Evolutionary conservation across 108 stramenopile species (phyloP).

Genomic region (Craspedostauros australis): DNA sequence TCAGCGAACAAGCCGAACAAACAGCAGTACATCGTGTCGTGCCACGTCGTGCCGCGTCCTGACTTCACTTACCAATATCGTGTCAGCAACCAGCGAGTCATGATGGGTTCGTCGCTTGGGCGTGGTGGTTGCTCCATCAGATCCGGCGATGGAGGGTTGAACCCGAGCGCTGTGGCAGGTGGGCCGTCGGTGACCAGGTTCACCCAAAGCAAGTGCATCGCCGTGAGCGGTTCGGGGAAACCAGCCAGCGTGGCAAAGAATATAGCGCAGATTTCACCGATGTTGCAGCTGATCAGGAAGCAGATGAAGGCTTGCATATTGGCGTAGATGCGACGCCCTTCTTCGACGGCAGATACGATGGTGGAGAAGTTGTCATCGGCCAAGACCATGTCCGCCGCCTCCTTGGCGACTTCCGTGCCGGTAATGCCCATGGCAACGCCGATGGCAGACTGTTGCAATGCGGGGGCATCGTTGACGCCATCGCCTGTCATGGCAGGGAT

Average conservation of each 20-base stretch:
- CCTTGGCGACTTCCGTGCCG: slow-evolving; percentile 84
- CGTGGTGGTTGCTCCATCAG: slow-evolving; percentile 88
- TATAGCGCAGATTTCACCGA: slow-evolving; percentile 95
- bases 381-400: slow-evolving; percentile 93
- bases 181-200: slow-evolving; percentile 98
- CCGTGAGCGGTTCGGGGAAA: slow-evolving; percentile 94
- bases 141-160: slow-evolving; percentile 93
- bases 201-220: slow-evolving; percentile 98
- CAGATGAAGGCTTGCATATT: slow-evolving; percentile 99
- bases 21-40: too few species aligned
- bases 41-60: too few species aligned
- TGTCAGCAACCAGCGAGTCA: slow-evolving; percentile 93
- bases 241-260: slow-evolving; percentile 88
- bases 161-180: slow-evolving; percentile 96
- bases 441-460: slow-evolving; percentile 96
- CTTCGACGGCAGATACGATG: slow-evolving; percentile 94
- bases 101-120: slow-evolving; percentile 87
- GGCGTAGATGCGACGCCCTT: slow-evolving; percentile 95
- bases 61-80: too few species aligned
- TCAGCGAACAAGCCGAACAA: too few species aligned
- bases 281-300: slow-evolving; percentile 97
- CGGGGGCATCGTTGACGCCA: slow-evolving; percentile 98
- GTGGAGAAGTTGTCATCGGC: slow-evolving; percentile 98
- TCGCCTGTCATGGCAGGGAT: slow-evolving; percentile 97
- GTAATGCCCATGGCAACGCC: slow-evolving; percentile 91